Evolutionary conservation across 768 basidiomycete species (phyloP).

Genomic region (Kwoniella newhampshirensis): DNA sequence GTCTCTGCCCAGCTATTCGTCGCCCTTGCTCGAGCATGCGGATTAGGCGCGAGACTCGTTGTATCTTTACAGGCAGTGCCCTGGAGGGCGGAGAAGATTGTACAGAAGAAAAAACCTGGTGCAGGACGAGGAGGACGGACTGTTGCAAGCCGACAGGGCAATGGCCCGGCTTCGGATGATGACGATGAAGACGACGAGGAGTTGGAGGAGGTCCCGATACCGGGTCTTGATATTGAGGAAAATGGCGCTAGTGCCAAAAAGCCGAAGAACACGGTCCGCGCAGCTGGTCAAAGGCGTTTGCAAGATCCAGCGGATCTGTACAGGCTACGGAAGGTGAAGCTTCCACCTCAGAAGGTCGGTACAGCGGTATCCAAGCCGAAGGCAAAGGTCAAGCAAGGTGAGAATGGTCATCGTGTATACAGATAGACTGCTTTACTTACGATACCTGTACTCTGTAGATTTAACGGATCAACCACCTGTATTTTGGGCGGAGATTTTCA

Average conservation of each 20-base stretch:
- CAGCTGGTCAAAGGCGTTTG: constrained; percentile 28
- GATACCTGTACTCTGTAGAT: constrained; percentile 21
- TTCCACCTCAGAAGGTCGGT: constrained; percentile 55
- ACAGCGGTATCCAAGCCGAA: constrained; percentile 23
- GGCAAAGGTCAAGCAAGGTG: constrained; percentile 40
- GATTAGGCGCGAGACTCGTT: constrained; percentile 81
- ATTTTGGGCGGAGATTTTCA: constrained; percentile 97
- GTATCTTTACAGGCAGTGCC: constrained; percentile 88
- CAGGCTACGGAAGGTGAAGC: constrained; percentile 57
- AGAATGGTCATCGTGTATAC: too few relatives aligned
- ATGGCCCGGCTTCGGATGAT: constrained; percentile 29
- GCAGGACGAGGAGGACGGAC: constrained; percentile 34
- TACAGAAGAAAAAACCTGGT: constrained; percentile 37
- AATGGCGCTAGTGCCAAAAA: constrained; percentile 28
- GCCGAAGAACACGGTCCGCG: constrained; percentile 27
- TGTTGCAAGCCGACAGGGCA: constrained; percentile 39
- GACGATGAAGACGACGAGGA: constrained; percentile 48
- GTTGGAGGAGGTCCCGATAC: constrained; percentile 47
- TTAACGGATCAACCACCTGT: constrained; percentile 65
- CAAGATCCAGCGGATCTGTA: constrained; percentile 47
- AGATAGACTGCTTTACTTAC: too few relatives aligned
- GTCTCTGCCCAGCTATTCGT: constrained; percentile 88
- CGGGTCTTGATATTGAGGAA: constrained; percentile 27
- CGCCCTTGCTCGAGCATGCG: constrained; percentile 78
- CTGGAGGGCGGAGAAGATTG: constrained; percentile 64